A percentile compares a stretch with the other conserved stretches of the same genome.
Evolutionary conservation across 2,329 filamentous ascomycete genomes (phyloP).

Genomic region (Colletotrichum caudatum): DNA sequence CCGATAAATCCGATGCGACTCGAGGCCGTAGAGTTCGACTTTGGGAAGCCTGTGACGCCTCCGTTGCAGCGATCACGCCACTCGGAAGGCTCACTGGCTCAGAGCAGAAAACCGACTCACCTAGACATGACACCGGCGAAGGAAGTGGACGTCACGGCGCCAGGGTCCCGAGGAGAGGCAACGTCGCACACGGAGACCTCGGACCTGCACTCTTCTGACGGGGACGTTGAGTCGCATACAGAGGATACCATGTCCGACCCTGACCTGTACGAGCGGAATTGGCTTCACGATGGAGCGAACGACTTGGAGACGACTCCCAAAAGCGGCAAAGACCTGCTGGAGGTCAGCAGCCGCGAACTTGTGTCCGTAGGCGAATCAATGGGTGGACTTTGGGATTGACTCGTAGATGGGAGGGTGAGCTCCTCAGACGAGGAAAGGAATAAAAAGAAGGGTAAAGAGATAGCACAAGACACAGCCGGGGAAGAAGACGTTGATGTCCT

Average conservation of each 20-base stretch:
- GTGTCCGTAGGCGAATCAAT: constrained; percentile 23
- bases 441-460: constrained; percentile 17
- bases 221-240: constrained; percentile 40
- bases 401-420: constrained; percentile 44
- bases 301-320: constrained; percentile 13
- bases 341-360: constrained; percentile 30
- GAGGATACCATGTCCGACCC: constrained; percentile 40
- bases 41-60: constrained; percentile 36
- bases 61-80: constrained; percentile 32
- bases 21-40: constrained; percentile 45
- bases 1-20: constrained; percentile 43
- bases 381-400: constrained; percentile 43
- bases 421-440: constrained; percentile 43
- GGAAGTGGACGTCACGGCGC: constrained; percentile 12
- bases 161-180: constrained; percentile 27
- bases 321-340: constrained; percentile 19
- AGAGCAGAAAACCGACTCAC: constrained; percentile 10
- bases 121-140: constrained; percentile 29
- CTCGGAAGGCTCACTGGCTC: constrained; percentile 24
- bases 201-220: constrained; percentile 41
- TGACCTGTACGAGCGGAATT: constrained; percentile 38
- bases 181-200: constrained; percentile 41
- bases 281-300: constrained; percentile 20
- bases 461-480: neutral
- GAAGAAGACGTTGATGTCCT: constrained; percentile 39